Base-by-base conservation (phyloP, 805 yeast species). In the Metschnikowia reukaufii region DNA sequence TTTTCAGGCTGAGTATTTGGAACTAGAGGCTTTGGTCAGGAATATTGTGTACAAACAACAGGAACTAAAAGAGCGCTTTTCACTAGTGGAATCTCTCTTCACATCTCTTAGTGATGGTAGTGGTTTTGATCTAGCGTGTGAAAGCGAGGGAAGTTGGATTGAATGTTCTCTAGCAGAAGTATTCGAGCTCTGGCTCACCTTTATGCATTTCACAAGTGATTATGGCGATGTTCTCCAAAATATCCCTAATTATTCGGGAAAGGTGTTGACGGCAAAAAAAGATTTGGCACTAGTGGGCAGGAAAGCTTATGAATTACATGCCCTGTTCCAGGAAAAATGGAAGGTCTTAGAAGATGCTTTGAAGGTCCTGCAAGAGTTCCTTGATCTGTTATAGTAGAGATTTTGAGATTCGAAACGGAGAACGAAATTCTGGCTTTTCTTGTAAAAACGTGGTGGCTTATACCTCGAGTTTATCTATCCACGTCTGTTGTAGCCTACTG, bases 91-190 rank as follows among this genome's bases (percentile, higher is more conserved):
- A 7, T 16, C 23, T 10, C 16, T 39, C 2, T 17, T 30, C 13
- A 30, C 20, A 12, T 12, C 29, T n/a, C 8, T 39, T 10, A 30
- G 15, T 2, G 27, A 31, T 4, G 36, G 36, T 9, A n/a, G 19
- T 18, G 18, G 6, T 5, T 31, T 15, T 15, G 27, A 39, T 15
- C 12, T 7, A 18, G 17, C 18, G 7, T 39, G 42, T 39, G 42
- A 39, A 5, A 16, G 27, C 6, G 19, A 17, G 4, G 36, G 36
- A 6, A n/a, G 15, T n/a, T 39, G 42, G 42, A 17, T 39, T 9
- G 42, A 39, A 13, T 39, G 42, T 20, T 30, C 42, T 12, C 42
- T 39, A n/a, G 36, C 42, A 6, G 42, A 39, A 6, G 12, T 39
- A 7, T 39, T n/a, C 20, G 42, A 39, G 27, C 35, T 30, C 18